Percentiles rank a stretch among this genome's conserved stretches.
phyloP scores from a whole-genome alignment of 192 early-diverging fungal species.

The Entophlyctis luteolus region DNA sequence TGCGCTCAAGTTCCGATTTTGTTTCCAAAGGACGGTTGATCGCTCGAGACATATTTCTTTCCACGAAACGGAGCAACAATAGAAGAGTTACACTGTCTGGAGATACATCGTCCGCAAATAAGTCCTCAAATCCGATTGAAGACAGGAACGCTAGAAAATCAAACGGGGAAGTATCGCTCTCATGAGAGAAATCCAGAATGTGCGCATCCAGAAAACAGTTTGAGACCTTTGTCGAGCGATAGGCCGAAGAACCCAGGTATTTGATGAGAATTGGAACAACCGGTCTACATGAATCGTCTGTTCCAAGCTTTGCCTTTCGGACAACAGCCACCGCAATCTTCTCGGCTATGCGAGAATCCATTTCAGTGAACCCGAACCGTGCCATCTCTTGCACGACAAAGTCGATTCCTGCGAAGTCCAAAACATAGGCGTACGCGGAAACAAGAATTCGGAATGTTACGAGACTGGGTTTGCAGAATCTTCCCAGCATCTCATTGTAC shows the following conservation, averaged over 20 bases:
- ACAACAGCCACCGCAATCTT: neutral
- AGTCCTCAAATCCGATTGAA: neutral
- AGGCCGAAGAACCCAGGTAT: neutral
- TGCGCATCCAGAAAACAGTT: neutral
- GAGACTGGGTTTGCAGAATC: neutral
- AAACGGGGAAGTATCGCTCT: too few relatives aligned
- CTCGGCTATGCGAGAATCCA: neutral
- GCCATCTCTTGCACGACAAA: neutral
- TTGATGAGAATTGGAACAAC: neutral
- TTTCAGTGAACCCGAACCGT: neutral
- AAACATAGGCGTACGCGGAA: neutral
- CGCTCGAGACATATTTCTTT: too few relatives aligned
- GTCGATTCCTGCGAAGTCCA: neutral
- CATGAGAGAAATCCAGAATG: neutral
- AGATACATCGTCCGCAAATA: too few relatives aligned
- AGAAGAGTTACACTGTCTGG: too few relatives aligned
- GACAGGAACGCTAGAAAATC: neutral
- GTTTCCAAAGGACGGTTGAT: too few relatives aligned
- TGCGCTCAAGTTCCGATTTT: too few relatives aligned
- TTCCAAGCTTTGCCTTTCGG: neutral
- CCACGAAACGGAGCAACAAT: too few relatives aligned
- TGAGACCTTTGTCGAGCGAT: neutral
- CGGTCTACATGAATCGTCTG: neutral
- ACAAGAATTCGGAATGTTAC: neutral
- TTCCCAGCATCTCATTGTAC: slow-evolving; percentile 3